These are phyloP conservation scores for Kluyveromyces marxianus DNA, from an alignment of 1,139 yeast species.

Conservation along the genomic window DNA sequence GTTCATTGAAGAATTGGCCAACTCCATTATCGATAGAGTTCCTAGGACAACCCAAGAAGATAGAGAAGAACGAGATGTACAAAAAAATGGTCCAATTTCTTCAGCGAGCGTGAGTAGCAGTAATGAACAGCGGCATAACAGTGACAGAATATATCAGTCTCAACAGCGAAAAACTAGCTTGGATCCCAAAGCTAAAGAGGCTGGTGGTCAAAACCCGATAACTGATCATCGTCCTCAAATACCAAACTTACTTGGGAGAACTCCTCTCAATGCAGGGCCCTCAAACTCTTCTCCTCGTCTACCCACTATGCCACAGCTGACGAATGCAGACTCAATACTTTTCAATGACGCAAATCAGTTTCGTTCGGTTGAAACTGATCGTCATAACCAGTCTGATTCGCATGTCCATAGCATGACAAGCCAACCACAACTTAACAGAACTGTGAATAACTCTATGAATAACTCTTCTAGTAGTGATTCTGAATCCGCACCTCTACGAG, in stretches of 20 bases:
- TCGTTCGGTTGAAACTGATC: too few relatives aligned
- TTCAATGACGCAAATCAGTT: neutral
- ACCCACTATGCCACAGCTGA: conserved; percentile 1
- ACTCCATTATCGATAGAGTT: conserved; percentile 1
- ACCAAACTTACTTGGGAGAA: conserved; percentile 18
- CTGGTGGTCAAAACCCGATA: neutral
- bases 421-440: too few relatives aligned
- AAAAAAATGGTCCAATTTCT: neutral
- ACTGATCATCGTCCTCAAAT: neutral
- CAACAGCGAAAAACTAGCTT: neutral
- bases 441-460: too few relatives aligned
- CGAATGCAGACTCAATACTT: conserved; percentile 4
- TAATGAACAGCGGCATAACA: too few relatives aligned
- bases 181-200: neutral
- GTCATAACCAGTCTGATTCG: too few relatives aligned
- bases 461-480: too few relatives aligned
- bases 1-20: conserved; percentile 4
- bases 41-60: neutral
- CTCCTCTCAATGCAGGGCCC: conserved; percentile 11
- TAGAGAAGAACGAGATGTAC: neutral
- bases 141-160: neutral
- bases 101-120: too few relatives aligned
- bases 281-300: neutral
- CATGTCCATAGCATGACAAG: too few relatives aligned
- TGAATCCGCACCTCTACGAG: neutral